phyloP scores from a whole-genome alignment of 352 stramenopile species.

The Globisporangium paroecandrum region DNA sequence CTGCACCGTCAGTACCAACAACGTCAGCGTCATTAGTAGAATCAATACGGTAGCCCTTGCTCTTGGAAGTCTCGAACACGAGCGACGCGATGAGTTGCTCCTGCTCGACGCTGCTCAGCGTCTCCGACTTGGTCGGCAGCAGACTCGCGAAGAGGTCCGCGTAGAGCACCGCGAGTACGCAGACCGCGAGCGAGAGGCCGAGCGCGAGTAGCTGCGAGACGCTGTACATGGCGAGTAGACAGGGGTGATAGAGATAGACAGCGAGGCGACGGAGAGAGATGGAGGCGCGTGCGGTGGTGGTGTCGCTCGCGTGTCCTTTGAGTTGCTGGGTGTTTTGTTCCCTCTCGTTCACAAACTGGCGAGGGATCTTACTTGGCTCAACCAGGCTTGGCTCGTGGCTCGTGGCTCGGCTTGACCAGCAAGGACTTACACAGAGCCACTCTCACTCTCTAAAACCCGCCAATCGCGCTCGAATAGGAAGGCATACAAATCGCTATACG shows the following conservation, averaged over 20 bases:
- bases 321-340: conserved; percentile 8
- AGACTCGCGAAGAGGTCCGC: conserved; percentile 48
- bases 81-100: conserved; percentile 63
- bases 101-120: conserved; percentile 50
- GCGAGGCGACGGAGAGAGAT: background rate
- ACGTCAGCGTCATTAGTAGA: conserved; percentile 8
- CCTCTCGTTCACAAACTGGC: background rate
- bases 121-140: conserved; percentile 32
- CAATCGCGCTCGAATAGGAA: too few relatives aligned
- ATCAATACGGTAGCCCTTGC: conserved; percentile 18
- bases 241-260: background rate
- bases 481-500: too few relatives aligned
- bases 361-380: background rate
- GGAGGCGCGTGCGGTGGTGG: background rate
- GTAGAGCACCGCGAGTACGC: conserved; percentile 52
- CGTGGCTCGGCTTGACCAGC: too few relatives aligned
- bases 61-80: conserved; percentile 45
- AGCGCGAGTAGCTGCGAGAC: conserved; percentile 60
- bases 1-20: conserved; percentile 1
- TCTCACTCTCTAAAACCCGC: too few relatives aligned
- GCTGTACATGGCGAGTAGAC: conserved; percentile 42
- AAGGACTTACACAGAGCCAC: too few relatives aligned
- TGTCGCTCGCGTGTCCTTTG: conserved; percentile 3
- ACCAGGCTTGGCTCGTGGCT: too few relatives aligned
- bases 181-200: conserved; percentile 45